phyloP scores from a whole-genome alignment of 805 yeast species.

The Komagataella populi region DNA sequence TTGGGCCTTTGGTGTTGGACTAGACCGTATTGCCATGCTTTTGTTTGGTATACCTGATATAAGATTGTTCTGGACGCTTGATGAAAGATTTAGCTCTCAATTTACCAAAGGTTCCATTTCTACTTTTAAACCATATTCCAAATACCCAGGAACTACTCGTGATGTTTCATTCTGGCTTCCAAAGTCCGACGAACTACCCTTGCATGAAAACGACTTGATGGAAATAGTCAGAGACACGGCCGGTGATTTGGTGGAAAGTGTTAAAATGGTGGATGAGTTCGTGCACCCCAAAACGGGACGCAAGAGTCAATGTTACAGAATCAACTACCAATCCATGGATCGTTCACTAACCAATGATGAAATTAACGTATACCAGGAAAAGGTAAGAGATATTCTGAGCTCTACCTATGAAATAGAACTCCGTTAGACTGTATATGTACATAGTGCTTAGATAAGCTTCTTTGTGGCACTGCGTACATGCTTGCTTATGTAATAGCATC shows the following conservation, averaged over 20 bases:
- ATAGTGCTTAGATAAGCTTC: not conserved
- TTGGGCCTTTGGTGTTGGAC: conserved; percentile 97
- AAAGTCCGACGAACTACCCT: conserved; percentile 10
- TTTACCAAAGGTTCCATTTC: conserved; percentile 52
- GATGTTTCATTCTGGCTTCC: conserved; percentile 92
- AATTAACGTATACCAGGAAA: conserved; percentile 58
- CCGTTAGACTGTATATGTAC: conserved; percentile 11
- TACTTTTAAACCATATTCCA: conserved; percentile 78
- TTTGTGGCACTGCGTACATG: not conserved
- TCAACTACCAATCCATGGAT: conserved; percentile 93
- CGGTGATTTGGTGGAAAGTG: conserved; percentile 84
- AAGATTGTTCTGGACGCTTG: conserved; percentile 81
- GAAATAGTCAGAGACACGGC: conserved; percentile 78
- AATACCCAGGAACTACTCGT: conserved; percentile 74
- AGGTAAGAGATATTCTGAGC: conserved; percentile 45
- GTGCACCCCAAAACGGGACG: conserved; percentile 70
- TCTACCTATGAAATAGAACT: conserved; percentile 42
- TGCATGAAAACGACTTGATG: conserved; percentile 89
- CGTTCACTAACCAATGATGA: conserved; percentile 79
- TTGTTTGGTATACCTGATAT: conserved; percentile 93
- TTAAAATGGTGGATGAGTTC: conserved; percentile 68
- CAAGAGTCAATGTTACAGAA: conserved; percentile 74
- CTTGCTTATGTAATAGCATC: not conserved
- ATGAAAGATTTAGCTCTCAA: conserved; percentile 64
- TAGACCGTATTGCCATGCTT: conserved; percentile 92